Evolutionary conservation across 108 stramenopile genomes (phyloP).

Genomic region (Aurantiochytrium sp.): DNA sequence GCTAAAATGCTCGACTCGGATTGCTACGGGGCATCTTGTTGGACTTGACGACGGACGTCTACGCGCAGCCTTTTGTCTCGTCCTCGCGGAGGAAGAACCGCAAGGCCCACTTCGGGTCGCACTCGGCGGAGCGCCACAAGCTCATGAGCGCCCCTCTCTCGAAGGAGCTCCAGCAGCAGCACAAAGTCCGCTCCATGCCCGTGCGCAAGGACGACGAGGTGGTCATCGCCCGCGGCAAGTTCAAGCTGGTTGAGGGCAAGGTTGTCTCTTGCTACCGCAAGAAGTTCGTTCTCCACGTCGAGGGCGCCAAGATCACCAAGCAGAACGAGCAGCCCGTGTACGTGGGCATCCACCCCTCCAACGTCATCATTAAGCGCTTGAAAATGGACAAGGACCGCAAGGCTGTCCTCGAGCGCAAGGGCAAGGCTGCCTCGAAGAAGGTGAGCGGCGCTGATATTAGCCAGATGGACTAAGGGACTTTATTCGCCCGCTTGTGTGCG

Average conservation of each 20-base stretch:
- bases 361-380: conserved; percentile 92
- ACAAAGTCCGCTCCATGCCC: conserved; percentile 96
- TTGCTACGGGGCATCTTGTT: too few species aligned
- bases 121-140: conserved; percentile 80
- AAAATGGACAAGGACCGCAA: conserved; percentile 99
- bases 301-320: conserved; percentile 94
- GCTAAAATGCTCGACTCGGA: too few species aligned
- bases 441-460: background rate
- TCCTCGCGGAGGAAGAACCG: conserved; percentile 92
- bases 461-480: background rate
- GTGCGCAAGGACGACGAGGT: conserved; percentile 98
- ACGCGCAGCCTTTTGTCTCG: conserved; percentile 64
- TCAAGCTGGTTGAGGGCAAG: conserved; percentile 93
- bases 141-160: conserved; percentile 92
- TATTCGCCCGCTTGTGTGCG: background rate
- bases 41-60: too few species aligned
- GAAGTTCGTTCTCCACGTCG: conserved; percentile 97
- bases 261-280: conserved; percentile 87
- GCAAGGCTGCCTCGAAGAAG: conserved; percentile 54
- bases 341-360: conserved; percentile 89
- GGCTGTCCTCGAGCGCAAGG: conserved; percentile 88
- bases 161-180: conserved; percentile 95
- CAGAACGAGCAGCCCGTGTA: conserved; percentile 79
- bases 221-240: conserved; percentile 54
- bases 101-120: conserved; percentile 96